A percentile compares a stretch with the other conserved stretches of the same genome.
Evolutionary conservation across 2,329 filamentous ascomycete genomes (phyloP).

Genomic region (Aspergillus tubingensis): DNA sequence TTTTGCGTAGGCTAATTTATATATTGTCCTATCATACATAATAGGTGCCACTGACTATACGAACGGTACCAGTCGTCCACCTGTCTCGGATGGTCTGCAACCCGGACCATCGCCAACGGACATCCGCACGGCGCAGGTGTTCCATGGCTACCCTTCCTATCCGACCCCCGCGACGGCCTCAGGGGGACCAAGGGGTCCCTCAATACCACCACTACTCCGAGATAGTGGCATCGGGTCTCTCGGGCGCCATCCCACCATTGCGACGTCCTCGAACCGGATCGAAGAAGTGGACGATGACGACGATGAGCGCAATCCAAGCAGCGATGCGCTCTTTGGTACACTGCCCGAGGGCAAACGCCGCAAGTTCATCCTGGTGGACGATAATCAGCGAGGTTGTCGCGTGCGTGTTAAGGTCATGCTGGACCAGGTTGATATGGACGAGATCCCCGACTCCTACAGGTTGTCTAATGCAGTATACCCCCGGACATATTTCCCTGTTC

Average conservation of each 20-base stretch:
- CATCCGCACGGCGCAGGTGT: constrained; percentile 72
- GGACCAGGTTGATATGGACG: constrained; percentile 90
- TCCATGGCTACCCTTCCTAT: constrained; percentile 69
- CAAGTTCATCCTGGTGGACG: constrained; percentile 95
- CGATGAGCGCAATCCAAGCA: constrained; percentile 41
- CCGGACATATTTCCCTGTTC: constrained; percentile 85
- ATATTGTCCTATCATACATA: constrained; percentile 22
- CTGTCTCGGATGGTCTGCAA: constrained; percentile 58
- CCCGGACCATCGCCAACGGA: constrained; percentile 60
- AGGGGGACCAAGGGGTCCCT: constrained; percentile 54
- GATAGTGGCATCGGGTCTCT: constrained; percentile 53
- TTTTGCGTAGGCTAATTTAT: constrained; percentile 48
- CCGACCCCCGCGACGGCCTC: constrained; percentile 56
- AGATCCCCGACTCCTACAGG: constrained; percentile 94
- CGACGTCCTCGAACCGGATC: constrained; percentile 36
- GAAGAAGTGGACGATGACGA: constrained; percentile 25
- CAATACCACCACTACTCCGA: constrained; percentile 67
- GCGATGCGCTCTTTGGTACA: constrained; percentile 77
- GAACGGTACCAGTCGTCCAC: constrained; percentile 61
- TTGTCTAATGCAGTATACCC: constrained; percentile 88
- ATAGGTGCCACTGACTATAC: constrained; percentile 42
- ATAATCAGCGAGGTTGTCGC: constrained; percentile 75
- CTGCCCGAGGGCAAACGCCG: constrained; percentile 87
- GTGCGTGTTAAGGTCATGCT: constrained; percentile 89
- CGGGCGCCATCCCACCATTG: constrained; percentile 34